Base-by-base conservation (phyloP, 2,329 filamentous ascomycete species). In the Boeremia exigua region DNA sequence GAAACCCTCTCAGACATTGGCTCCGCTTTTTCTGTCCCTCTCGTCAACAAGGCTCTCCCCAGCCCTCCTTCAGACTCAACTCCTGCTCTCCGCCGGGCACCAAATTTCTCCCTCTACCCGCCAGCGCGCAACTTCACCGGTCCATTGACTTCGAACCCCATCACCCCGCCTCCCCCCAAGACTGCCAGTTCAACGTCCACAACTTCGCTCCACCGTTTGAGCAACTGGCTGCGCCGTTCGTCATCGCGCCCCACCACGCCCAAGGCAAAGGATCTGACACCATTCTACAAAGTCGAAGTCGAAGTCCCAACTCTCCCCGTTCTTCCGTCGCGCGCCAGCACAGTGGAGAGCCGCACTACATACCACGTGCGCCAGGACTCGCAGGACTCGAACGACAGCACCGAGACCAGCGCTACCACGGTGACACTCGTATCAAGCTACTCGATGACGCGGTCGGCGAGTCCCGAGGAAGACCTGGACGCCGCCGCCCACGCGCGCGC, bases 1-100 rank as follows among this genome's bases (percentile, higher is more conserved):
- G 75, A 81, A 56, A 81, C 79, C 0, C 74, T 81, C n/a, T 77
- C 71, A 4, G 78, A 79, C 33, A 81, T 81, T 38, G 79, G 79
- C 19, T 80, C 77, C 27, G 79, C 76, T 0, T 78, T 81, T 56
- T 79, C 78, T 5, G 70, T 73, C 4, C 78, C 79, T 0, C 60
- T 77, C 0, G 59, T 50, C 23, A 62, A 48, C 53, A 73, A 71
- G 48, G 62, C 68, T 0, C 58, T 71, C 4, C 67, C 72, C 2
- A 58, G 55, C 10, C 60, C 62, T 27, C 66, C 61, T 5, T 48
- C 62, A 11, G 25, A 49, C 19, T 50, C 27, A 9, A 45, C 50
- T 3, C 38, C 55, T 2, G 14, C 56, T 1, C 46, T 64, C 17
- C 61, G 62, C 19, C 53, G 55, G 37, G 60, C 63, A n/a, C 63